Percentiles rank a stretch among this genome's conserved stretches.
phyloP scores from a whole-genome alignment of 2,329 filamentous ascomycete genomes.

The Colletotrichum brevisporum region DNA sequence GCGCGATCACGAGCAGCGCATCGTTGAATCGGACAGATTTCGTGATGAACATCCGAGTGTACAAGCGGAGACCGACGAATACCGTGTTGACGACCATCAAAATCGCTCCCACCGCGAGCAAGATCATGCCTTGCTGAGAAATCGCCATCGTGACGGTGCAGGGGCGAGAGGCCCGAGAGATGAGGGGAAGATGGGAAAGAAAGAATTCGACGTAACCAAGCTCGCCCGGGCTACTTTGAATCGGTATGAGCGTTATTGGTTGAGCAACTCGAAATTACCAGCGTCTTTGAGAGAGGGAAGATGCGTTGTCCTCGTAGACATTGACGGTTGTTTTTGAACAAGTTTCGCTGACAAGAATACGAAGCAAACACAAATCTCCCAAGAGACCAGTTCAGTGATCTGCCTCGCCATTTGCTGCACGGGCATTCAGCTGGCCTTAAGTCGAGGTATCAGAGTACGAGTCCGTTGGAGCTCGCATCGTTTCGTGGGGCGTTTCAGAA shows the following conservation, averaged over 20 bases:
- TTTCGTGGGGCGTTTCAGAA: slow-evolving; percentile 32
- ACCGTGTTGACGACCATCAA: slow-evolving; percentile 25
- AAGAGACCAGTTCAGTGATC: not conserved
- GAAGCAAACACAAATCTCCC: slow-evolving; percentile 13
- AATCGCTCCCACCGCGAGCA: slow-evolving; percentile 24
- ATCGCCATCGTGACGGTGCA: slow-evolving; percentile 12
- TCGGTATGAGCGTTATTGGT: too few species aligned
- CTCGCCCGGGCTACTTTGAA: too few species aligned
- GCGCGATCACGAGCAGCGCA: slow-evolving; percentile 8
- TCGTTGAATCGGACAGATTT: slow-evolving; percentile 12
- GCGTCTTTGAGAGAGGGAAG: too few species aligned
- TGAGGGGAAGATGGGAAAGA: not conserved
- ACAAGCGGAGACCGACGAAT: slow-evolving; percentile 28
- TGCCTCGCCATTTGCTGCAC: not conserved
- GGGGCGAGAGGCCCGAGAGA: not conserved
- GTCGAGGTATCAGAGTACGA: slow-evolving; percentile 21
- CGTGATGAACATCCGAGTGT: slow-evolving; percentile 19
- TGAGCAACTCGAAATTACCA: too few species aligned
- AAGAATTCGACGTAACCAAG: too few species aligned
- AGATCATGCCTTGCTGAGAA: not conserved
- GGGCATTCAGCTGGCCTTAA: slow-evolving; percentile 2
- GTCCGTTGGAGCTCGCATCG: slow-evolving; percentile 20
- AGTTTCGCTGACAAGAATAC: not conserved
- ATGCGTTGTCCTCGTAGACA: too few species aligned
- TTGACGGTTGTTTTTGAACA: too few species aligned